Evolutionary conservation across 352 stramenopile genomes (phyloP), one percentile per base, ranked within the genome.

Genomic region (Pythium coloratum): DNA sequence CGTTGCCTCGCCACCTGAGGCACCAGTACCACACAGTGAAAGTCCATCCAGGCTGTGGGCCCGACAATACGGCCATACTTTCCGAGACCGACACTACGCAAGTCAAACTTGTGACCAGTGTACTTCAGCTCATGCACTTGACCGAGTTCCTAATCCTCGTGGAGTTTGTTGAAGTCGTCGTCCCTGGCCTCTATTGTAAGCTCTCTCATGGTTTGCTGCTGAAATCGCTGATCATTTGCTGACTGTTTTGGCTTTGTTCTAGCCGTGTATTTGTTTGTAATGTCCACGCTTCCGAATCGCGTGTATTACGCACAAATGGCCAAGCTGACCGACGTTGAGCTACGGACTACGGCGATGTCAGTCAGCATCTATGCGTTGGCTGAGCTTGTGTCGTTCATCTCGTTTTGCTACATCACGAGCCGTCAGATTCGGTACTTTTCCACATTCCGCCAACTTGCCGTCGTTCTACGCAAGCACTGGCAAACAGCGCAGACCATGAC

Each of bases 341-440:
- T 67, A 32, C 59, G 38, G 18, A 20, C 50, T 10, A 67, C 50
- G 20, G n/a, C 53, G 1, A 20, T 18, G 2, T 51, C 28, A 33
- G 40, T 68, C 62, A 40, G 67, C 18, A 6, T 76, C 2, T 81
- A 73, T 34, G 56, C 63, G 5, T 18, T 47, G 3, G 53, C 80
- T 6, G 67, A 80, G 63, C 28, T 78, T 6, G 57, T 58, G 8
- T 73, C 69, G 2, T 49, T 82, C 4, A 3, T 75, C 14, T 4
- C 16, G 24, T 58, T 58, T 38, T 38, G 51, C 30, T n/a, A 12
- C 26, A 0, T 58, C 51, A 40, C 40, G 10, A 26, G 40, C 51
- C 51, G 30, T 3, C 38, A 8, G 30, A 24, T 58, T 8, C 51
- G 28, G 8, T 24, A 18, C 51, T 34, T 58, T 24, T 58, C 51